Base-by-base conservation (phyloP, 1,284 basidiomycete species). In the Porogramme epimiltina region DNA sequence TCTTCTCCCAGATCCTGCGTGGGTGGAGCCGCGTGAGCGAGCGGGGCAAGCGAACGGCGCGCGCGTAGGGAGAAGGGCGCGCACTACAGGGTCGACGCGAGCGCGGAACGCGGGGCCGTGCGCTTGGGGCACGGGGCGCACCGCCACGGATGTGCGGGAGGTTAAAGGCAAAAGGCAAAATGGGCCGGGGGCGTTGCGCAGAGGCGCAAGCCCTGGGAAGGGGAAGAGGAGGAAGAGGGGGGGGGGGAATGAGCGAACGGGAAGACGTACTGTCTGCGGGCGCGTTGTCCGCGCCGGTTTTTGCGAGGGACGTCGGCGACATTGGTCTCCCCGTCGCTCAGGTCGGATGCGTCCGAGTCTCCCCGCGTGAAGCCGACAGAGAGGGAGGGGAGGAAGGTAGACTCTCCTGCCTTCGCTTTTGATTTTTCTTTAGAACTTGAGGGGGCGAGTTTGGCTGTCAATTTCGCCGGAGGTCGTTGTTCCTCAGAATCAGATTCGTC, bases 1-100 rank as follows among this genome's bases (percentile, higher is more conserved):
- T 98, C 73, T 95, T 95, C 74, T 97, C 95, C 94, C 95, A 98
- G 58, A 98, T 95, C 1, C 95, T 97, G 52, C 16, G 36, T 23
- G 25, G 28, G 6, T 13, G 18, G 10, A 34, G 56, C 22, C 10
- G 18, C 38, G 47, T 28, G 24, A 45, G 46, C 20, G 22, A 34
- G 33, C 44, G n/a, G n/a, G n/a, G n/a, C n/a, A n/a, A n/a, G n/a
- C n/a, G n/a, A n/a, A n/a, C n/a, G n/a, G n/a, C n/a, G n/a, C n/a
- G n/a, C n/a, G n/a, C n/a, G n/a, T n/a, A n/a, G n/a, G n/a, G n/a
- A n/a, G n/a, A n/a, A n/a, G n/a, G n/a, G n/a, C n/a, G n/a, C n/a
- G n/a, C n/a, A n/a, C n/a, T n/a, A n/a, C n/a, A n/a, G n/a, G n/a
- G n/a, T n/a, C n/a, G n/a, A n/a, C n/a, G n/a, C n/a, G n/a, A n/a